These are phyloP conservation scores for Triangularia setosa DNA, from an alignment of 2,329 filamentous ascomycete species.

Conservation along the genomic window DNA sequence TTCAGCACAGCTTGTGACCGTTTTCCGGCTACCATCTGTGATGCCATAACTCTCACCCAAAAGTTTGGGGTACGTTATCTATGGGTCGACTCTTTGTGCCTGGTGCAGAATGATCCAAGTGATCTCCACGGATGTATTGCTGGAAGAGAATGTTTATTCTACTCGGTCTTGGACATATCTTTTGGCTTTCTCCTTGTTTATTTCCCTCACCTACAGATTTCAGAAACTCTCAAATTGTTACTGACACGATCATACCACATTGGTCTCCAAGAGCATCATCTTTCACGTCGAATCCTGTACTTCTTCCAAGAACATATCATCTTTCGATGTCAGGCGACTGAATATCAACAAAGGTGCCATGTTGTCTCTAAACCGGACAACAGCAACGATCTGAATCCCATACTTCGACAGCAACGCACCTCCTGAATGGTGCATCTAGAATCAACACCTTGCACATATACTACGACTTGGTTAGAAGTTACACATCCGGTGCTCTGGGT, in stretches of 20 bases:
- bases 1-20: background rate
- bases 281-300: slow-evolving; percentile 10
- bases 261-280: slow-evolving; percentile 10
- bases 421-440: background rate
- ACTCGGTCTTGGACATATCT: slow-evolving; percentile 11
- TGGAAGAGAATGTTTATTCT: slow-evolving; percentile 1
- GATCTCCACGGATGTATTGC: background rate
- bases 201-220: too few relatives aligned
- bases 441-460: background rate
- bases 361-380: background rate
- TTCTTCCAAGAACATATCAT: slow-evolving; percentile 3
- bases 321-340: background rate
- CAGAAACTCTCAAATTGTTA: background rate
- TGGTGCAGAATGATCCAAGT: slow-evolving; percentile 3
- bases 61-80: slow-evolving; percentile 4
- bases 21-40: slow-evolving; percentile 1
- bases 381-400: too few relatives aligned
- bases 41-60: slow-evolving; percentile 4
- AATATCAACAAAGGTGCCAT: background rate
- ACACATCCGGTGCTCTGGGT: slow-evolving; percentile 1
- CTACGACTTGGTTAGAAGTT: background rate
- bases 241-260: background rate
- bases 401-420: too few relatives aligned
- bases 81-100: slow-evolving; percentile 10
- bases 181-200: background rate